Base-by-base conservation (phyloP, 805 yeast species). In the Candida sakaeoensis region DNA sequence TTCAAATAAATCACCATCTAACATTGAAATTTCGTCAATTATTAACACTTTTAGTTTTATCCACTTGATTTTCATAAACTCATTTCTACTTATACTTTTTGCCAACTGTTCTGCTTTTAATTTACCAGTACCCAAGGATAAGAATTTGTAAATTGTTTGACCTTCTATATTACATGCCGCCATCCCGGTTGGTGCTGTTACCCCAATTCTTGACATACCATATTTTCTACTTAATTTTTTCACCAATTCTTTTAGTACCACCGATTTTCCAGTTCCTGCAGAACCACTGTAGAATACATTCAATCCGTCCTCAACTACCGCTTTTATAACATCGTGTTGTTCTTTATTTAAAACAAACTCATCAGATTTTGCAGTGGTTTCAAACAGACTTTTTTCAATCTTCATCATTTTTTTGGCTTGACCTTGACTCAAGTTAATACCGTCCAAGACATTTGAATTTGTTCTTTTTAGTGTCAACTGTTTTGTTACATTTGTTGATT, bases 121-220 rank as follows among this genome's bases (percentile, higher is more conserved):
- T 33, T 62, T 63, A 2, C 93, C 96, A 1, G 89, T 59, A 0
- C 98, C 98, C 39, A 89, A 76, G 1, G 95, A 95, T 0, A 95
- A 77, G 64, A 82, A 88, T 52, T 85, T 72, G 58, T 91, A 95
- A 21, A 93, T 68, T 0, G 99, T 93, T 22, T 75, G 77, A 17
- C 99, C 99, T 2, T 95, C 95, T 50, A 93, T 85, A 52, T 89
- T 88, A 30, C 88, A 83, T 0, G 97, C 99, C 0, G 99, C 99
- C 45, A 93, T 66, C 1, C 99, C 99, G 0, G 99, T 93, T 0
- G 96, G 85, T 0, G 99, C 99, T 0, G 98, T 88, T 3, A 93
- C 79, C 0, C 95, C 96, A 3, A 93, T 86, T 25, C 12, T 34
- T 1, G 58, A 53, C 9, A 49, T 40, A 1, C 72, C 67, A 55